A percentile compares a stretch with the other conserved stretches of the same genome.
phyloP scores from a whole-genome alignment of 2,329 filamentous ascomycete genomes.

The Nemania sp. region DNA sequence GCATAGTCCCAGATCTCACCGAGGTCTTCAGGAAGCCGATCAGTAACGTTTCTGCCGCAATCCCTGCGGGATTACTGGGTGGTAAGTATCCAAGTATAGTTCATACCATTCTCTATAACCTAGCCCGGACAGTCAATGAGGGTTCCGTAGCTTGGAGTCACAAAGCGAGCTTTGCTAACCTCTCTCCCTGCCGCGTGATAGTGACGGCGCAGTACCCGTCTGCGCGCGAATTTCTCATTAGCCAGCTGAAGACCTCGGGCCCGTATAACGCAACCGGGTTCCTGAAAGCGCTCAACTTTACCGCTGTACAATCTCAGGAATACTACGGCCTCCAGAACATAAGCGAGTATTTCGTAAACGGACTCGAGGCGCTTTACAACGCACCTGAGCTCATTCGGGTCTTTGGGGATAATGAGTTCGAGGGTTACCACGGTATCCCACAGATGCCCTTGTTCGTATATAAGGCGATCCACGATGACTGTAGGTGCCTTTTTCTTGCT shows the following conservation, averaged over 20 bases:
- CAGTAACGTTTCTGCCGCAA: neutral
- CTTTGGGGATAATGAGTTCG: constrained; percentile 11
- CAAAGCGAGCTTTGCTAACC: neutral
- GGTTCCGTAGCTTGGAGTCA: neutral
- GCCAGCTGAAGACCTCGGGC: constrained; percentile 24
- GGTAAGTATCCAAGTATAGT: constrained; percentile 10
- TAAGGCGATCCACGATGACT: constrained; percentile 26
- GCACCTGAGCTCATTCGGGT: constrained; percentile 17
- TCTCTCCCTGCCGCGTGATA: neutral
- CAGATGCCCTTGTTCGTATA: constrained; percentile 29
- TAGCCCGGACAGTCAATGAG: no score
- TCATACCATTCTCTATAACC: no score
- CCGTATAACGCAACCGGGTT: constrained; percentile 25
- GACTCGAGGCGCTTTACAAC: neutral
- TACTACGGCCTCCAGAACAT: constrained; percentile 19
- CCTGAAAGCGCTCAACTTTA: constrained; percentile 16
- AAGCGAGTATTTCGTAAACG: constrained; percentile 23
- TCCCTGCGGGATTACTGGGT: constrained; percentile 11
- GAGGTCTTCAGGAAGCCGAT: constrained; percentile 6
- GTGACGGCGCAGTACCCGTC: constrained; percentile 27
- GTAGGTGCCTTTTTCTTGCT: constrained; percentile 4
- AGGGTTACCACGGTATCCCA: constrained; percentile 24
- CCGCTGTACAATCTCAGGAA: neutral
- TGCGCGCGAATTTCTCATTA: constrained; percentile 20
- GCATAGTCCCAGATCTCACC: constrained; percentile 19